phyloP scores from a whole-genome alignment of 768 basidiomycete species.

The Boletus huronensis region DNA sequence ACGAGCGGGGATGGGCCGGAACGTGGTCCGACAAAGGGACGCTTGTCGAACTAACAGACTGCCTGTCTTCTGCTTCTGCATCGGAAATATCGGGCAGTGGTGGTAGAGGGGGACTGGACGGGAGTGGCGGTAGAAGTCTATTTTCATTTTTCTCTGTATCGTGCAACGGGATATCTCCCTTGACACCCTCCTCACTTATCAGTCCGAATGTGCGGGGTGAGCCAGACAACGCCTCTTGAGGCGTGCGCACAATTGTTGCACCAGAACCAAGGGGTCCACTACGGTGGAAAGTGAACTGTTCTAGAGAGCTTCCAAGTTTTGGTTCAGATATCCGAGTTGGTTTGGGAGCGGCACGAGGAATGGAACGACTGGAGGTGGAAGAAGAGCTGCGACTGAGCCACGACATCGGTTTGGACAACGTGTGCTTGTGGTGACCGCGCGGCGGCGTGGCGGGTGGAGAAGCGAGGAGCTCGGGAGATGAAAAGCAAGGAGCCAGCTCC shows the following conservation, averaged over 20 bases:
- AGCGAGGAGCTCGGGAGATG: constrained; percentile 17
- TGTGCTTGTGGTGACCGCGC: constrained; percentile 34
- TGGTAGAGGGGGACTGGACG: constrained; percentile 49
- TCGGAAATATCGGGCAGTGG: constrained; percentile 39
- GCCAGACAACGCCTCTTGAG: constrained; percentile 65
- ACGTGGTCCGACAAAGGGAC: constrained; percentile 24
- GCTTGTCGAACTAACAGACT: constrained; percentile 19
- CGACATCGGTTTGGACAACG: constrained; percentile 39
- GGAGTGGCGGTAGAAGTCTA: constrained; percentile 29
- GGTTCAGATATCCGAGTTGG: constrained; percentile 46
- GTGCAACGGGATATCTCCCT: constrained; percentile 7
- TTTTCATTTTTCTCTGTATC: constrained; percentile 15
- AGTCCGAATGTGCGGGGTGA: constrained; percentile 12
- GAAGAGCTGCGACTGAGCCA: constrained; percentile 42
- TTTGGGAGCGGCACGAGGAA: constrained; percentile 33
- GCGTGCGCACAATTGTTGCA: constrained; percentile 74
- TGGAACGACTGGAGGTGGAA: constrained; percentile 23
- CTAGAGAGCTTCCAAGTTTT: constrained; percentile 33
- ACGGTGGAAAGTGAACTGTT: constrained; percentile 32
- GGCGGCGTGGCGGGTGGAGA: constrained; percentile 32
- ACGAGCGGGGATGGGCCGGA: constrained; percentile 33
- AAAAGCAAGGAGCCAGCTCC: constrained; percentile 28
- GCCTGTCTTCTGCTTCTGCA: neutral
- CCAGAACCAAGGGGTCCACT: constrained; percentile 61
- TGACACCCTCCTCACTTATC: constrained; percentile 8